phyloP scores from a whole-genome alignment of 2,329 filamentous ascomycete species.

The Sarocladiaceae sp. region DNA sequence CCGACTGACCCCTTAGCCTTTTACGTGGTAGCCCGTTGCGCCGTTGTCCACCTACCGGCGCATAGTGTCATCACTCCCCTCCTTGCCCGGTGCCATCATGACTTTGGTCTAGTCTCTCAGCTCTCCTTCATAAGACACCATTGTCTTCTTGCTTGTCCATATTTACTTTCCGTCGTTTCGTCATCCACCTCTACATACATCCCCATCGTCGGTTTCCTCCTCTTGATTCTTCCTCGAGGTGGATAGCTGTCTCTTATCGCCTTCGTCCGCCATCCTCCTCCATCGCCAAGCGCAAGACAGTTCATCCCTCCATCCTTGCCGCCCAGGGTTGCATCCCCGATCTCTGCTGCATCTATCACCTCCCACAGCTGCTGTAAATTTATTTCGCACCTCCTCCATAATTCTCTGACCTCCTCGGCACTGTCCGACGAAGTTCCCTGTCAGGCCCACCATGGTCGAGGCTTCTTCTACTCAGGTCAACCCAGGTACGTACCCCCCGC shows the following conservation, averaged over 20 bases:
- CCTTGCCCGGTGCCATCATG: conserved; percentile 1
- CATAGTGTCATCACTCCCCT: conserved; percentile 5
- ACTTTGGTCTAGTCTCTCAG: not conserved
- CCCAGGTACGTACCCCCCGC: conserved; percentile 8
- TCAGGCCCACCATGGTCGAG: conserved; percentile 10
- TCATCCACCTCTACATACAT: conserved; percentile 3
- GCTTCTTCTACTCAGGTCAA: conserved; percentile 3
- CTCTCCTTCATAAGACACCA: not conserved
- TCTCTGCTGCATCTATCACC: not conserved
- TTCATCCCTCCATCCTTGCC: not conserved
- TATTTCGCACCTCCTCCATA: too few species aligned
- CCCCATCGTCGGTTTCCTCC: too few species aligned
- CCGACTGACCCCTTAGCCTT: conserved; percentile 1
- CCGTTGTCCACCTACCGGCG: not conserved
- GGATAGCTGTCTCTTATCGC: not conserved
- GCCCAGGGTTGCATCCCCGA: not conserved
- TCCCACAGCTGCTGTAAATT: too few species aligned
- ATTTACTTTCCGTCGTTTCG: not conserved
- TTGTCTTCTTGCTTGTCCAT: not conserved
- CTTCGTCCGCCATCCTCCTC: not conserved
- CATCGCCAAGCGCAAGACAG: not conserved
- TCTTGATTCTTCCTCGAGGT: not conserved
- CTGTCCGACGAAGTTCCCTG: not conserved
- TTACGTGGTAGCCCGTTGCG: too few species aligned
- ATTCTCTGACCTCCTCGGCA: too few species aligned